A percentile compares a stretch with the other conserved stretches of the same genome.
Conservation (phyloP, 106 monocot species). For the Acanthochlamys bracteata region DNA sequence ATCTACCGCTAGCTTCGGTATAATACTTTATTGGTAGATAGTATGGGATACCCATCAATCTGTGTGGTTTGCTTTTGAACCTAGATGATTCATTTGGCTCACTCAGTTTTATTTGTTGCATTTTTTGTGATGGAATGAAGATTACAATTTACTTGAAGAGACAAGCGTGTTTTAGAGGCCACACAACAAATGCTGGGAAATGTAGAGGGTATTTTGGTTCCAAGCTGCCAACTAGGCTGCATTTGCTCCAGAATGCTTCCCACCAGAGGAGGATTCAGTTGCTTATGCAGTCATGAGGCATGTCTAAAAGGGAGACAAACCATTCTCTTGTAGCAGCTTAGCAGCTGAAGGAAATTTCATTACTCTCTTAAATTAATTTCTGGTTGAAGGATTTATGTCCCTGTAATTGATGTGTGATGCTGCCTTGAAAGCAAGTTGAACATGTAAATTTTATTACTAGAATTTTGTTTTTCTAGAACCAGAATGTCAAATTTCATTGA, state of each 20-base stretch:
- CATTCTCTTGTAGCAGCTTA: background rate
- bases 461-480: too few species aligned
- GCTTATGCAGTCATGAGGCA: slow-evolving; percentile 40
- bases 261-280: slow-evolving; percentile 28
- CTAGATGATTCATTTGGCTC: background rate
- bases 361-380: background rate
- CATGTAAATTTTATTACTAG: too few species aligned
- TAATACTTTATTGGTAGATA: background rate
- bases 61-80: background rate
- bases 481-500: too few species aligned
- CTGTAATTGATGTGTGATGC: background rate
- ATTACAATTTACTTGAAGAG: slow-evolving; percentile 83
- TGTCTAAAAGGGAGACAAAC: slow-evolving; percentile 71
- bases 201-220: slow-evolving; percentile 21
- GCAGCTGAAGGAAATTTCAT: background rate
- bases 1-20: too few species aligned
- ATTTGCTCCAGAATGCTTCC: slow-evolving; percentile 43
- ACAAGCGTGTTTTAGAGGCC: slow-evolving; percentile 52
- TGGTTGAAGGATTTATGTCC: background rate
- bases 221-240: slow-evolving; percentile 27
- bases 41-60: background rate
- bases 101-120: background rate
- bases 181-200: slow-evolving; percentile 29
- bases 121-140: slow-evolving; percentile 21
- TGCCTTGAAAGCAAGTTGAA: too few species aligned